Evolutionary conservation across 2,329 filamentous ascomycete species (phyloP).

Genomic region (Claviceps paspali): DNA sequence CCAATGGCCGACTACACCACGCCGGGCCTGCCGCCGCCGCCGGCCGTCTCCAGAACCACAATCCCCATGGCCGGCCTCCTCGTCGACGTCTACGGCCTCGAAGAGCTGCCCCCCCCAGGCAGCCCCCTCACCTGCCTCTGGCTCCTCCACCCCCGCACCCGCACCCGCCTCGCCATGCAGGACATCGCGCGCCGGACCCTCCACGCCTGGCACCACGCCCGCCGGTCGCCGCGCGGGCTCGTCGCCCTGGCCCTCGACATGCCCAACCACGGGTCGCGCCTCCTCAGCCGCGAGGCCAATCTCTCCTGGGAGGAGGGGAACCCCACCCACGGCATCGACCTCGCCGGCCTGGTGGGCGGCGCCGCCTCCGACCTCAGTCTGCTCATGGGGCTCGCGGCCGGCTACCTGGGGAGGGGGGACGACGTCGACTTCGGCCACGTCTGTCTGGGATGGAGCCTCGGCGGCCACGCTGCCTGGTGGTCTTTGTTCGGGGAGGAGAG

Average conservation of each 20-base stretch:
- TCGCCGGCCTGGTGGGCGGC: slow-evolving; percentile 64
- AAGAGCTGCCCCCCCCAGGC: slow-evolving; percentile 42
- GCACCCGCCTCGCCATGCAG: slow-evolving; percentile 58
- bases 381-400: slow-evolving; percentile 63
- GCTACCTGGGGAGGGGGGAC: slow-evolving; percentile 42
- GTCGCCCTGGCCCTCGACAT: slow-evolving; percentile 83
- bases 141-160: slow-evolving; percentile 71
- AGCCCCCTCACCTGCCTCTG: slow-evolving; percentile 64
- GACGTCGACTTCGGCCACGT: slow-evolving; percentile 53
- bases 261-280: slow-evolving; percentile 72
- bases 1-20: slow-evolving; percentile 17
- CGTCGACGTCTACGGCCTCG: slow-evolving; percentile 65
- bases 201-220: slow-evolving; percentile 43
- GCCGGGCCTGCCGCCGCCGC: slow-evolving; percentile 22
- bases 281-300: slow-evolving; percentile 54
- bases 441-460: slow-evolving; percentile 69
- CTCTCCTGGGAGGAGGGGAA: slow-evolving; percentile 69
- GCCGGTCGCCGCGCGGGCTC: slow-evolving; percentile 42
- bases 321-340: slow-evolving; percentile 70
- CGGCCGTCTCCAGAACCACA: slow-evolving; percentile 45
- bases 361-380: slow-evolving; percentile 61
- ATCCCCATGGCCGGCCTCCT: slow-evolving; percentile 65
- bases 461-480: slow-evolving; percentile 81
- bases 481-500: slow-evolving; percentile 62
- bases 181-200: slow-evolving; percentile 56